Evolutionary conservation across 2,329 filamentous ascomycete genomes (phyloP).

Genomic region (Niveomyces coronatus): DNA sequence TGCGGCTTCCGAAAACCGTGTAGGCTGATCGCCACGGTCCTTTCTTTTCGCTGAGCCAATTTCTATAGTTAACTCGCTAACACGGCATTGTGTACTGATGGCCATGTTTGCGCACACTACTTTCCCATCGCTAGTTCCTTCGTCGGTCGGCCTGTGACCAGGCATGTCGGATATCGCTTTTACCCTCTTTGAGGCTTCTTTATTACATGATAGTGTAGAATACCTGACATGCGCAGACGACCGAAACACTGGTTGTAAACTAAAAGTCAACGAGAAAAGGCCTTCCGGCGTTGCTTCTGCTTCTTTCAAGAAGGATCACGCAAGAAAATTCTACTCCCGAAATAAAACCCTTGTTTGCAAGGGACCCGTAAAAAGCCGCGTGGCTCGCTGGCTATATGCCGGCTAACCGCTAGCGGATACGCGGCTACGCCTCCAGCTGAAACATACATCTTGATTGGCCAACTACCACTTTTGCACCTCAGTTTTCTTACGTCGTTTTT

Average conservation of each 20-base stretch:
- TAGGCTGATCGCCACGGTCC: constrained; percentile 1
- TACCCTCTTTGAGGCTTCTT: too few relatives aligned
- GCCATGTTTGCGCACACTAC: too few relatives aligned
- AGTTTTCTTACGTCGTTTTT: too few relatives aligned
- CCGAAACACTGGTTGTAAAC: too few relatives aligned
- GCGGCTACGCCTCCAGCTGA: constrained; percentile 1
- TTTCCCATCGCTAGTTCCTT: too few relatives aligned
- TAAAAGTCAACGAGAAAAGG: background rate
- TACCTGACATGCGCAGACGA: too few relatives aligned
- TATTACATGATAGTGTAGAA: too few relatives aligned
- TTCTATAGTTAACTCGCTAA: too few relatives aligned
- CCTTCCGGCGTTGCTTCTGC: background rate
- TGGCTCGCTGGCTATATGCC: constrained; percentile 5
- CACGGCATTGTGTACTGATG: too few relatives aligned
- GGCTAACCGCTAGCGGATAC: background rate
- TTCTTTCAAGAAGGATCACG: background rate
- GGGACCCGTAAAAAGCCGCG: constrained; percentile 1
- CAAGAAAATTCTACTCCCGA: background rate
- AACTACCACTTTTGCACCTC: too few relatives aligned
- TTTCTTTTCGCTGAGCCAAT: background rate
- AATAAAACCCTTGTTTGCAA: background rate
- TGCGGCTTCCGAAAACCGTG: constrained; percentile 5
- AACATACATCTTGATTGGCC: background rate
- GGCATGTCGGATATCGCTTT: too few relatives aligned
- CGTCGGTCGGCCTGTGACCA: too few relatives aligned